These are phyloP conservation scores for Hanseniaspora hatyaiensis DNA, from an alignment of 805 yeast genomes.

Conservation along the genomic window DNA sequence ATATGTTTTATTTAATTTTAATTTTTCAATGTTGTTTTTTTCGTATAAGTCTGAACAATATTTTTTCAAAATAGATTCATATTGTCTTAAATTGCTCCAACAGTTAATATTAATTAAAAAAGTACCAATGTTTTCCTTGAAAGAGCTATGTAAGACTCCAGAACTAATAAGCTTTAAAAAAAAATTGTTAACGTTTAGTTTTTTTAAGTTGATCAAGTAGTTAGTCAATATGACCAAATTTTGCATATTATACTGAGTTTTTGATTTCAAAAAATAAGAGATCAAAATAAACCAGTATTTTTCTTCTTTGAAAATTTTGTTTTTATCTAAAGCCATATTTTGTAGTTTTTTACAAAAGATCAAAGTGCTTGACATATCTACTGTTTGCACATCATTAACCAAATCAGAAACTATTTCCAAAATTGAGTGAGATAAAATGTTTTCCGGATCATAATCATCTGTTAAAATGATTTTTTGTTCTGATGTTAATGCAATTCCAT, in stretches of 20 bases:
- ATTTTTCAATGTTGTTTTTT: background rate
- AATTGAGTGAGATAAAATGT: slow-evolving; percentile 3
- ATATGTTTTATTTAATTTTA: background rate
- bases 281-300: slow-evolving; percentile 9
- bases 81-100: slow-evolving; percentile 4
- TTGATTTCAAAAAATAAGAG: slow-evolving; percentile 1
- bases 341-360: background rate
- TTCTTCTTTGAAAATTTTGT: slow-evolving; percentile 3
- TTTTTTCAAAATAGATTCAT: slow-evolving; percentile 7
- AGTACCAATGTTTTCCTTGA: slow-evolving; percentile 1
- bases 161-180: slow-evolving; percentile 13
- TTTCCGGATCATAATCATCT: slow-evolving; percentile 1
- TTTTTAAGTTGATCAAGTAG: background rate
- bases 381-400: no score
- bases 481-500: slow-evolving; percentile 1
- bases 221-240: slow-evolving; percentile 6
- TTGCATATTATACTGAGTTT: background rate
- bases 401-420: background rate
- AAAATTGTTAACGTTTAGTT: slow-evolving; percentile 9
- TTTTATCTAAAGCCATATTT: background rate
- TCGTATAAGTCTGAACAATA: background rate
- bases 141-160: slow-evolving; percentile 7
- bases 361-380: background rate
- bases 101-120: slow-evolving; percentile 9
- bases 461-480: background rate